Evolutionary conservation across 148 eudicot species (phyloP), one percentile per base, ranked within the genome.

Genomic region (Chenopodium suecicum): DNA sequence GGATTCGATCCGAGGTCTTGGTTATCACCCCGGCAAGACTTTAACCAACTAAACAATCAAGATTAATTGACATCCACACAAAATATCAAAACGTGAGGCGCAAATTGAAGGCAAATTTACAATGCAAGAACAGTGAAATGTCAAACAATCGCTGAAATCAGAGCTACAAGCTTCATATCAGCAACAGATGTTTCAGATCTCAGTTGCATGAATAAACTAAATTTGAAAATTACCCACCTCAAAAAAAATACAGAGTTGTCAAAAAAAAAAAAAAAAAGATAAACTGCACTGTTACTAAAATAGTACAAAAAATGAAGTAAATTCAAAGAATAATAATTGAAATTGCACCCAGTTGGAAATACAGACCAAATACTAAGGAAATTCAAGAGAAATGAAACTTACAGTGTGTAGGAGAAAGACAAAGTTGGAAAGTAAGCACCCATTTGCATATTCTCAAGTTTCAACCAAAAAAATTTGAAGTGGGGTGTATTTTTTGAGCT

Each of bases 101-200:
- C 19, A 79, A 54, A 54, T 56, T 2, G 6, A 58, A 60, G 58
- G 19, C 20, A 80, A 80, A 73, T 52, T 20, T 19, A 73, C 82
- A 80, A 73, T 80, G 70, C 58, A 17, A 29, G n/a, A 62, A 27
- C 70, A 63, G 44, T 2, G 73, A 10, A 27, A 27, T 27, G 44
- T 41, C 63, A 50, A 69, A 69, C 1, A n/a, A 29, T 56, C 34
- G n/a, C 34, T 58, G 22, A 6, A 34, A 32, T 79, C 66, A 62
- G 22, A 19, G 2, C 31, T 9, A 37, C n/a, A 9, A 44, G 9
- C 27, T 6, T 44, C 12, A 47, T 13, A 73, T 31, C n/a, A 54
- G 52, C 32, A 50, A 32, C 62, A 62, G 2, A 19, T 7, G 32
- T 44, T 66, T 12, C 69, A 80, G 82, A 80, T 80, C 82, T 80